Evolutionary conservation across 1,139 yeast genomes (phyloP).

Genomic region (Debaryomyces fabryi): DNA sequence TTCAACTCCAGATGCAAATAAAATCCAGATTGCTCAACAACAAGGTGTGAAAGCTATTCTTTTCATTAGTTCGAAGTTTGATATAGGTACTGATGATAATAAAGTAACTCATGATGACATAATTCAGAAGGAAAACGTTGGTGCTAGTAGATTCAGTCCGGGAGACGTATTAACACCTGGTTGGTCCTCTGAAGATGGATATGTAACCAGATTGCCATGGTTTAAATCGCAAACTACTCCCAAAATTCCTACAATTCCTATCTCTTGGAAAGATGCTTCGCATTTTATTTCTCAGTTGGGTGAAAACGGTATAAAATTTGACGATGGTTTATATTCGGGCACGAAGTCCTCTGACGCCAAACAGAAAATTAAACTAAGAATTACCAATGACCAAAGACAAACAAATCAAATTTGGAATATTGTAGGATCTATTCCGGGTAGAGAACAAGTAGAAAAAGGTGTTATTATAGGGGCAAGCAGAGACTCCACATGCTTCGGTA

Average conservation of each 20-base stretch:
- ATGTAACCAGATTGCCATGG: slow-evolving; percentile 41
- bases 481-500: slow-evolving; percentile 79
- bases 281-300: slow-evolving; percentile 50
- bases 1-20: slow-evolving; percentile 39
- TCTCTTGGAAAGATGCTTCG: slow-evolving; percentile 71
- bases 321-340: slow-evolving; percentile 35
- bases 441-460: slow-evolving; percentile 76
- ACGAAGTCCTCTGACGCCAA: slow-evolving; percentile 24
- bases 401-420: slow-evolving; percentile 79
- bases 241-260: slow-evolving; percentile 73
- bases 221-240: slow-evolving; percentile 60
- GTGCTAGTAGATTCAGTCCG: slow-evolving; percentile 62
- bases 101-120: slow-evolving; percentile 49
- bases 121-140: slow-evolving; percentile 67
- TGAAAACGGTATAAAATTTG: slow-evolving; percentile 48
- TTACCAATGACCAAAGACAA: slow-evolving; percentile 55
- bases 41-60: slow-evolving; percentile 39
- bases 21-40: slow-evolving; percentile 35
- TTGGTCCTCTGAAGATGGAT: slow-evolving; percentile 57
- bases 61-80: slow-evolving; percentile 35
- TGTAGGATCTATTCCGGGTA: slow-evolving; percentile 74
- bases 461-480: slow-evolving; percentile 83
- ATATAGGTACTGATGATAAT: slow-evolving; percentile 23
- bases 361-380: slow-evolving; percentile 34
- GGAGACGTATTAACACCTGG: slow-evolving; percentile 87